Evolutionary conservation across 2,329 filamentous ascomycete genomes (phyloP), one percentile per base, ranked within the genome.

Genomic region (Fusarium duplospermum): DNA sequence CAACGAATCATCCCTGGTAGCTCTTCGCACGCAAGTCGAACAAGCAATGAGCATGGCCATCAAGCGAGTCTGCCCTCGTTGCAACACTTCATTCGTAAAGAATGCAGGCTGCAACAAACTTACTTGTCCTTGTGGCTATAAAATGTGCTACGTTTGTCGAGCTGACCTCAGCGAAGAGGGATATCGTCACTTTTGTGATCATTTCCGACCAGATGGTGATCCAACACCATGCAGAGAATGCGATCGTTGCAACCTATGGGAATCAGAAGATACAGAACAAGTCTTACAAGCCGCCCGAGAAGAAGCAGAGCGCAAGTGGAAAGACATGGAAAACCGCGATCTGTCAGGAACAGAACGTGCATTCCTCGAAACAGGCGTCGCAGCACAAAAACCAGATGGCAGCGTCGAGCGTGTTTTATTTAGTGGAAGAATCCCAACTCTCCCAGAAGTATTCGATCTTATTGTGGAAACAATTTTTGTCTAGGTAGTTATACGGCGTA

Each of bases 91-190:
- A 18, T 98, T 98, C 81, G 94, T 99, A 83, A 98, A 98, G 82
- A 93, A 91, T 8, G 92, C 92, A 29, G 96, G 96, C 78, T 99
- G 96, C 88, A 99, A 99, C 86, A 98, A 98, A 84, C 88, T 99
- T 45, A 96, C 94, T 7, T 98, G 96, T 81, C 92, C 95, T 18
- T 99, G 96, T 83, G 96, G 96, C 10, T 98, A 98, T 84, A 93
- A 93, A 77, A 98, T 98, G 96, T 99, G 96, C 82, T 99, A 99
- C 80, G 91, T 98, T 56, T 99, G 96, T 82, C 93, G 96, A 45
- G 92, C 92, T 76, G 92, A 94, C 78, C 90, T 93, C 56, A 85
- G 87, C 65, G 86, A 89, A 59, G 92, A 95, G 81, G 95, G 96
- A 1, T 98, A 99, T 82, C 88, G 91, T 42, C 96, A 99, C 83